Evolutionary conservation across 805 yeast species (phyloP), one percentile per base, ranked within the genome.

Genomic region (Wilhelminamyces savonicus): DNA sequence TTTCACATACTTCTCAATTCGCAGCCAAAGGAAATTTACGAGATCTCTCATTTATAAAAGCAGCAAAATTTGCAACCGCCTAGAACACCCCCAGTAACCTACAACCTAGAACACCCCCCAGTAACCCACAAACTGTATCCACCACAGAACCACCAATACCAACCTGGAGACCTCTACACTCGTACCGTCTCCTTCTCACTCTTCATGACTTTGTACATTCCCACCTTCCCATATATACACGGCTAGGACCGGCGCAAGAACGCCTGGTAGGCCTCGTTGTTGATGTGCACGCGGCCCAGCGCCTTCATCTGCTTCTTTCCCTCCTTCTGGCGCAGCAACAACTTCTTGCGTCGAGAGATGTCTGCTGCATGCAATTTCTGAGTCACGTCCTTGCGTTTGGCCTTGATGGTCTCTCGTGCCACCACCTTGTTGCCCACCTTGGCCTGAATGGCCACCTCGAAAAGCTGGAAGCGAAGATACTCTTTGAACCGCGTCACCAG

Each of bases 291-390:
- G 30, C 76, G 74, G 10, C 97, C 97, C 10, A 79, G 68, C 11
- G 82, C 67, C 55, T 82, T 81, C 80, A 90, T 69, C 37, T 70
- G 71, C 56, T 82, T 85, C 59, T 92, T 92, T 22, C 98, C 98
- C 50, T 85, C 95, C 54, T 88, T 90, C 49, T 90, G 98, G 45
- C 82, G 81, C 32, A 72, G 85, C 30, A 90, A 63, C 42, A 90
- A 68, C 58, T 90, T 90, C 65, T 87, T 87, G 38, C 95, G 70
- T 60, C 98, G 71, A 0, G 94, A 74, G 20, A 88, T 74, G 62
- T 90, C 98, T 13, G 95, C 78, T 0, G 97, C 98, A 56, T 90
- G 97, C 36, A 92, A 62, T 48, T 78, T 83, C 17, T 92, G 95
- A 32, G 92, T 66, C n/a, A 90, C 98, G 56, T 90, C 97, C 57